Evolutionary conservation across 495 filamentous ascomycete species (phyloP), one percentile per base, ranked within the genome.

Genomic region (Hypoxylon cercidicola): DNA sequence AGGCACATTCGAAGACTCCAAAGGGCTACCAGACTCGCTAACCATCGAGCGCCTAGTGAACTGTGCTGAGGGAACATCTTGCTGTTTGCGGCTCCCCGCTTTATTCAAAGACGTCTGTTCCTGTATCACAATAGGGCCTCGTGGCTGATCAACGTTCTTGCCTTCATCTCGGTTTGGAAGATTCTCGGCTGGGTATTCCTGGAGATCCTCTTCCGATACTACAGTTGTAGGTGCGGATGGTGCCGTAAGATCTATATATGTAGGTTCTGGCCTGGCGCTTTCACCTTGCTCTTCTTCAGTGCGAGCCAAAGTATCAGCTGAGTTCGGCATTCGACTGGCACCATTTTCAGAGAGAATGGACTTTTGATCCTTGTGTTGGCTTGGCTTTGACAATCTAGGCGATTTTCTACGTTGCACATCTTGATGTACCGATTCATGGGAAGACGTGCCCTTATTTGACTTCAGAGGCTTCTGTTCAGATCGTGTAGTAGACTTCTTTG

Each of bases 1-100:
- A 4, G 28, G 16, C 23, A 13, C 28, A 5, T 18, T 43, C 7
- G 30, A 13, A 25, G 7, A 13, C 15, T 4, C 19, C 10, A 43
- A 44, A 34, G 65, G 49, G 43, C 55, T 68, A 1, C 56, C 50
- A 11, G 28, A 37, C 12, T 64, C 55, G 23, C 18, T 51, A 37
- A 60, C 40, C 23, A 34, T 51, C 4, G 44, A 46, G 13, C 28
- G 45, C n/a, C 28, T 19, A 8, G 6, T 40, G 3, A 39, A 37
- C 13, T 43, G 25, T 9, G 3, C 12, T 4, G 51, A 39, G 4
- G 25, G 25, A 9, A 13, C 9, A 53, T 43, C 15, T 28, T 20
- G 21, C n/a, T 37, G 43, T 40, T 40, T 6, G 12, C 11, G 1
- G 6, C 7, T 12, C 0, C 47, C 15, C 15, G 21, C 8, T 34